Conservation (phyloP, 768 basidiomycete species). For the Boletellus sp. region DNA sequence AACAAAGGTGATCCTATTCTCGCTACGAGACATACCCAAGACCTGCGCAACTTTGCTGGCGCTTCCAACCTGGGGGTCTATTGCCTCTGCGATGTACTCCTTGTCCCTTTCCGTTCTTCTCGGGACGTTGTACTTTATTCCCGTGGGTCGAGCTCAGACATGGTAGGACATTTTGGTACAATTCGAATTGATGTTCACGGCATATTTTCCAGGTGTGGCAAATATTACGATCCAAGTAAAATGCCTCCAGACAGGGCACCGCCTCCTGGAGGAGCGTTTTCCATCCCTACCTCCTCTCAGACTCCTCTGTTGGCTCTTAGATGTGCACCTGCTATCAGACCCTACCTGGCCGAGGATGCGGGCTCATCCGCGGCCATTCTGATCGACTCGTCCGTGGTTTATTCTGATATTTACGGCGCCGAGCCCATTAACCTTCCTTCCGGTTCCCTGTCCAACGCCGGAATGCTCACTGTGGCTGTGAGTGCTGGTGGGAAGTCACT, state of each 20-base stretch:
- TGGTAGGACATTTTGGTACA: slow-evolving; percentile 18
- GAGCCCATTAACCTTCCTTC: slow-evolving; percentile 37
- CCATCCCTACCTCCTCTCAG: slow-evolving; percentile 34
- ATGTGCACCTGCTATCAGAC: slow-evolving; percentile 54
- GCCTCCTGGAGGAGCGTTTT: slow-evolving; percentile 49
- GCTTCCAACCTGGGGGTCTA: not conserved
- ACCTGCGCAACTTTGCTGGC: not conserved
- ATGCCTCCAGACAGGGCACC: slow-evolving; percentile 33
- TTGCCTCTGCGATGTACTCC: slow-evolving; percentile 5
- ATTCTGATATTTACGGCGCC: slow-evolving; percentile 43
- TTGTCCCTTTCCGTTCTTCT: slow-evolving; percentile 12
- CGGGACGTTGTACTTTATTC: slow-evolving; percentile 11
- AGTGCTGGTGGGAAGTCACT: slow-evolving; percentile 42
- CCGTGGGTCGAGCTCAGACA: slow-evolving; percentile 23
- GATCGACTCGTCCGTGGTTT: slow-evolving; percentile 50
- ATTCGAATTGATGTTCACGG: not conserved
- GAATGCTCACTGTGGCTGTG: slow-evolving; percentile 40
- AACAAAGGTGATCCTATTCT: slow-evolving; percentile 1
- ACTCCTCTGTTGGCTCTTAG: slow-evolving; percentile 51
- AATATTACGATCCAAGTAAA: slow-evolving; percentile 47
- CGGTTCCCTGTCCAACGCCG: slow-evolving; percentile 24
- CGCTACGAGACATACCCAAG: not conserved
- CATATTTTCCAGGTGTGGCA: slow-evolving; percentile 37
- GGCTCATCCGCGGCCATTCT: slow-evolving; percentile 43
- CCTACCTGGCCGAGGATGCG: slow-evolving; percentile 54